phyloP scores from a whole-genome alignment of 805 yeast genomes.

The Suhomyces sp. region DNA sequence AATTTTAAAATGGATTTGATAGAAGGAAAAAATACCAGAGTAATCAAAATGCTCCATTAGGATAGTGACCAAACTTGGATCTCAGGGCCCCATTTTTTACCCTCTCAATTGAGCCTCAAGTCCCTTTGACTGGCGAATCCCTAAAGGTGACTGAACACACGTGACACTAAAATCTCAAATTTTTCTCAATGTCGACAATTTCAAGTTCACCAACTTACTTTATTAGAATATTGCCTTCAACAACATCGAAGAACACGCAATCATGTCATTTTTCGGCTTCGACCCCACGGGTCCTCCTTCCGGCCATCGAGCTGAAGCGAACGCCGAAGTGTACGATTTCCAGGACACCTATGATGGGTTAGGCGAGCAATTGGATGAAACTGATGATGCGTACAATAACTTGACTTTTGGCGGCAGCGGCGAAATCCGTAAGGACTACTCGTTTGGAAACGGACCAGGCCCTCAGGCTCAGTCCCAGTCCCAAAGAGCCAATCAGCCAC shows the following conservation, averaged over 20 bases:
- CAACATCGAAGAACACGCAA: background rate
- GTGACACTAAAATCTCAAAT: too few relatives aligned
- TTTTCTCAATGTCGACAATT: too few relatives aligned
- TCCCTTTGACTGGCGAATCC: too few relatives aligned
- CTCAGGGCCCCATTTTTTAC: too few relatives aligned
- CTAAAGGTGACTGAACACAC: too few relatives aligned
- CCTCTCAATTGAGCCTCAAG: too few relatives aligned
- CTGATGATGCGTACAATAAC: constrained; percentile 76
- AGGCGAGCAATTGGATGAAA: constrained; percentile 62
- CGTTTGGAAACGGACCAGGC: constrained; percentile 46
- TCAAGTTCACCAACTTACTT: background rate
- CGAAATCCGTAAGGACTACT: constrained; percentile 60
- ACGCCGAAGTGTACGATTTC: constrained; percentile 56
- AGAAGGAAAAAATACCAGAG: too few relatives aligned
- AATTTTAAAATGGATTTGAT: too few relatives aligned
- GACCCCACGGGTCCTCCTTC: constrained; percentile 47
- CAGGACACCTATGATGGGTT: constrained; percentile 83
- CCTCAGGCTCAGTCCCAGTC: constrained; percentile 10
- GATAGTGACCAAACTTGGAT: too few relatives aligned
- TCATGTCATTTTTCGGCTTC: constrained; percentile 72
- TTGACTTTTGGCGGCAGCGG: constrained; percentile 69
- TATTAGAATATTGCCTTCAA: background rate
- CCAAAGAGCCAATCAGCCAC: constrained; percentile 25
- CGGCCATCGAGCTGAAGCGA: constrained; percentile 13
- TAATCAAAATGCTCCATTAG: too few relatives aligned